These are phyloP conservation scores for Aurinia saxatilis DNA, from an alignment of 345 rosid genomes.

Conservation along the genomic window DNA sequence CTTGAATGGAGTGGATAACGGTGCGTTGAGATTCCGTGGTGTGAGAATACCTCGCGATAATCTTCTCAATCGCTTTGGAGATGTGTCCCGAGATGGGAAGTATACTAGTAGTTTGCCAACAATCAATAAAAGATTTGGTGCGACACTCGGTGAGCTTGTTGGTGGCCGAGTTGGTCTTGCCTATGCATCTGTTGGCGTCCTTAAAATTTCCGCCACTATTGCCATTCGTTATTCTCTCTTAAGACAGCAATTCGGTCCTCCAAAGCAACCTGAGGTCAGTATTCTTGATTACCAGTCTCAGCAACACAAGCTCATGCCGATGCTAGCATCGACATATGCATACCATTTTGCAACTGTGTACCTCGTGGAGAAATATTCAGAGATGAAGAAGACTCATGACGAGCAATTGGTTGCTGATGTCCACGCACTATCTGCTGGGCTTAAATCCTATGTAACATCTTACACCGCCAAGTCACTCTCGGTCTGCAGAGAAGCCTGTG, in stretches of 20 bases:
- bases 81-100: slow-evolving; percentile 86
- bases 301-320: slow-evolving; percentile 99
- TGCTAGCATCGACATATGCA: slow-evolving; percentile 94
- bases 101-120: slow-evolving; percentile 90
- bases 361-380: slow-evolving; percentile 70
- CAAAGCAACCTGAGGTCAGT: slow-evolving; percentile 90
- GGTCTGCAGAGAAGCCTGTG: slow-evolving; percentile 93
- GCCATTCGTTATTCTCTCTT: slow-evolving; percentile 83
- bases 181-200: slow-evolving; percentile 77
- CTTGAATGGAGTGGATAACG: slow-evolving; percentile 94
- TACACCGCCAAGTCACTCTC: slow-evolving; percentile 83
- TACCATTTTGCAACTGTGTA: slow-evolving; percentile 75
- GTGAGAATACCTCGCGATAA: slow-evolving; percentile 94
- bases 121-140: slow-evolving; percentile 88
- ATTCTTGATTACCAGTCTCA: slow-evolving; percentile 99
- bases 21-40: slow-evolving; percentile 75
- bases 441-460: slow-evolving; percentile 88
- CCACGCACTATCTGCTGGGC: slow-evolving; percentile 95
- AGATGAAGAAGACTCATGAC: slow-evolving; percentile 75
- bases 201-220: slow-evolving; percentile 72
- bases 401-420: slow-evolving; percentile 85
- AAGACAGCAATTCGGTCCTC: slow-evolving; percentile 97
- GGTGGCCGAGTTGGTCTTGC: slow-evolving; percentile 97
- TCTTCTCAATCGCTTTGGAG: slow-evolving; percentile 97
- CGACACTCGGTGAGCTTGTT: slow-evolving; percentile 96